Percentiles rank a stretch among this genome's conserved stretches.
Conservation (phyloP, 257 asterid species). For the Cruciata laevipes region DNA sequence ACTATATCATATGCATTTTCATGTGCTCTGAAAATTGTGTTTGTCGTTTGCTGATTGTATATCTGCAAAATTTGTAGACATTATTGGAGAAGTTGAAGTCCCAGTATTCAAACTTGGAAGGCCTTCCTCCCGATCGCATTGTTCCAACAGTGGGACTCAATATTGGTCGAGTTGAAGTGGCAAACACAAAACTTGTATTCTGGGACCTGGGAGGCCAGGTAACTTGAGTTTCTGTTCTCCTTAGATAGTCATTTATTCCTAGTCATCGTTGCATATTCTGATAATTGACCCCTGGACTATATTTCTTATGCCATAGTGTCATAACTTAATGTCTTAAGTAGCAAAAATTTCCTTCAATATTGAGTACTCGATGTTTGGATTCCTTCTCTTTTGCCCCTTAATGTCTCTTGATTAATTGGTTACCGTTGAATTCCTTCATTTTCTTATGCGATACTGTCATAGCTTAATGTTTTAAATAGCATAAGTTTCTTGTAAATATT, state of each 20-base stretch:
- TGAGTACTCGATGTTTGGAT: background rate
- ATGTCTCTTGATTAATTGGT: background rate
- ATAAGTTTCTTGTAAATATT: background rate
- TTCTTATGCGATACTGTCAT: background rate
- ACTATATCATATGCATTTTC: too few relatives aligned
- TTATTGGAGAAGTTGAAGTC: constrained; percentile 81
- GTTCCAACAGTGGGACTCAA: constrained; percentile 95
- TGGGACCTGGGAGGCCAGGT: constrained; percentile 99
- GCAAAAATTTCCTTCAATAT: background rate
- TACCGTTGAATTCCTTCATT: background rate
- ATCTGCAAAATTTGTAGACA: constrained; percentile 40
- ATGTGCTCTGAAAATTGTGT: background rate
- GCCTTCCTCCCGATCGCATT: constrained; percentile 87
- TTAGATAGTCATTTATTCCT: background rate
- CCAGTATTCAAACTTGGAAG: constrained; percentile 73
- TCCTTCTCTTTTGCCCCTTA: background rate
- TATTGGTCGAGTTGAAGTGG: constrained; percentile 78
- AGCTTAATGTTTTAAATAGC: background rate
- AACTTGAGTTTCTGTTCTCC: constrained; percentile 9
- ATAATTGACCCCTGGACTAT: background rate
- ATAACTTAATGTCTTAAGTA: background rate
- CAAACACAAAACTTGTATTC: constrained; percentile 73
- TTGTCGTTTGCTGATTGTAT: background rate
- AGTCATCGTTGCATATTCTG: background rate
- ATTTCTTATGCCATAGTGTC: background rate